Evolutionary conservation across 306 rosid species (phyloP).

Genomic region (Trifolium fragiferum): DNA sequence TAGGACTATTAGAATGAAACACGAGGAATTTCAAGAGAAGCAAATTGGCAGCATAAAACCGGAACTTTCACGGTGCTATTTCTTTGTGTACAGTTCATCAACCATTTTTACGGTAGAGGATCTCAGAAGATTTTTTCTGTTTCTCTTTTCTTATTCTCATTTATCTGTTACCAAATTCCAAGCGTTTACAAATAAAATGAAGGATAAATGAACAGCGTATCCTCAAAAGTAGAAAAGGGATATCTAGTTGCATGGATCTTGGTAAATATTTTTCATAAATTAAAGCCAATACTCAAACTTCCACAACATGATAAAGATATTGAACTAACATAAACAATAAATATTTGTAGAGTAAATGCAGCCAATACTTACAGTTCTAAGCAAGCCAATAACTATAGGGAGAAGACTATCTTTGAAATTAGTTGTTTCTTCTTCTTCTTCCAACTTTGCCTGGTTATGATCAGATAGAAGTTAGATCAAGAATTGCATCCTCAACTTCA

Average conservation of each 20-base stretch:
- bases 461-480: conserved; percentile 45
- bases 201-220: conserved; percentile 21
- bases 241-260: conserved; percentile 16
- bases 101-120: conserved; percentile 3
- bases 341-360: conserved; percentile 20
- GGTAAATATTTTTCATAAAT: conserved; percentile 29
- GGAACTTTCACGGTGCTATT: conserved; percentile 14
- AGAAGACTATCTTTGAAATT: conserved; percentile 84
- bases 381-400: conserved; percentile 92
- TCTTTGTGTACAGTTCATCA: conserved; percentile 24
- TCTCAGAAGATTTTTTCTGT: conserved; percentile 4
- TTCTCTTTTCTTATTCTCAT: conserved; percentile 19
- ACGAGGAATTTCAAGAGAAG: conserved; percentile 29
- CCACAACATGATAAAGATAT: conserved; percentile 20
- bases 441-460: conserved; percentile 69
- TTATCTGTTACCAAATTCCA: conserved; percentile 6
- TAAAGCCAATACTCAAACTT: conserved; percentile 35
- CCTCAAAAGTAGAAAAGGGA: conserved; percentile 40
- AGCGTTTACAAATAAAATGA: conserved; percentile 6
- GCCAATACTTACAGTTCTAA: conserved; percentile 86
- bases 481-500: conserved; percentile 36
- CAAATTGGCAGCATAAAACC: conserved; percentile 18
- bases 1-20: conserved; percentile 2
- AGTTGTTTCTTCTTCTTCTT: conserved; percentile 83
- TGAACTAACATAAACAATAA: conserved; percentile 24